Evolutionary conservation across 495 filamentous ascomycete genomes (phyloP).

Genomic region (Trichocladium uniseriatum): DNA sequence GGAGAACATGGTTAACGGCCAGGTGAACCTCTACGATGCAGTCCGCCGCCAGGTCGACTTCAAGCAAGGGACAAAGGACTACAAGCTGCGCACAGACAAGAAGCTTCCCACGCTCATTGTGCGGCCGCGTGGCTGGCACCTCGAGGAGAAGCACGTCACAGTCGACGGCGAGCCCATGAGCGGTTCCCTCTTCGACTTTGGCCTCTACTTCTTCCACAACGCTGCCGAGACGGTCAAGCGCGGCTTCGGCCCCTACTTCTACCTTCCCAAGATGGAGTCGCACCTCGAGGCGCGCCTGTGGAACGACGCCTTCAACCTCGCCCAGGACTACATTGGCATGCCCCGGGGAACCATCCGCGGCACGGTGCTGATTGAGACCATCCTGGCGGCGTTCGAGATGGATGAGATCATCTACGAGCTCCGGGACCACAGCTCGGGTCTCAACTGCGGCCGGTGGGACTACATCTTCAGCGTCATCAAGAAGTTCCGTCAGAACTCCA

Average conservation of each 20-base stretch:
- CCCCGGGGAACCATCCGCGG: conserved; percentile 86
- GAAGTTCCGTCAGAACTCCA: conserved; percentile 91
- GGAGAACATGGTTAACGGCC: conserved; percentile 99
- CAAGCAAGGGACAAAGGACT: conserved; percentile 89
- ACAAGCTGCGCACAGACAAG: conserved; percentile 89
- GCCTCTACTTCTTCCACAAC: conserved; percentile 99
- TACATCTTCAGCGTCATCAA: conserved; percentile 99
- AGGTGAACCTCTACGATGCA: conserved; percentile 97
- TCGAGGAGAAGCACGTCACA: conserved; percentile 97
- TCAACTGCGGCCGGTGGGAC: conserved; percentile 99
- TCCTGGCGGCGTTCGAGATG: conserved; percentile 99
- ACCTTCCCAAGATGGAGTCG: conserved; percentile 99
- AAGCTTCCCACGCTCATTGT: conserved; percentile 74
- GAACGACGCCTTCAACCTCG: conserved; percentile 98
- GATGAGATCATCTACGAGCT: conserved; percentile 99
- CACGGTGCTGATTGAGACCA: conserved; percentile 97
- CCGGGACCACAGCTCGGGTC: conserved; percentile 87
- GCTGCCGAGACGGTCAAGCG: conserved; percentile 76
- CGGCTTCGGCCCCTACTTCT: conserved; percentile 93
- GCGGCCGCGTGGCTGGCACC: conserved; percentile 83
- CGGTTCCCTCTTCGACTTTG: conserved; percentile 91
- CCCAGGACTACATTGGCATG: conserved; percentile 85
- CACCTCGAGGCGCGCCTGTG: conserved; percentile 95
- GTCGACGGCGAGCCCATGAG: conserved; percentile 94
- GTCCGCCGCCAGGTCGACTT: conserved; percentile 93